Base-by-base conservation (phyloP, 192 early-diverging fungal genomes). In the Backusella morwellensis region DNA sequence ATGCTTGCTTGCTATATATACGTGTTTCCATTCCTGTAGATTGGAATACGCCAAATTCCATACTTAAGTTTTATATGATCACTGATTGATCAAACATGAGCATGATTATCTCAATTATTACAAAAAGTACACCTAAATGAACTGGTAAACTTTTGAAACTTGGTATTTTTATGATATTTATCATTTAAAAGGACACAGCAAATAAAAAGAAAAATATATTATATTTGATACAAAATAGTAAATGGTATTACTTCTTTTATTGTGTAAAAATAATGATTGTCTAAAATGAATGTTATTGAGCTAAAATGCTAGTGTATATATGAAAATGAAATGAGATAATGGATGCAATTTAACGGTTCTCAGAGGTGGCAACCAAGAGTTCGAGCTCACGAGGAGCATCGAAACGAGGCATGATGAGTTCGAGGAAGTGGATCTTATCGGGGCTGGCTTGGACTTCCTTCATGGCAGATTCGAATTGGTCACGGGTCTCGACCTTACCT, bases 381-480 rank as follows among this genome's bases (percentile, higher is more conserved):
- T 78, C 41, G 35, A 88, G 72, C 54, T 84, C 83, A 35, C 75
- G 41, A 21, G 86, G 86, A 26, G 81, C 85, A 73, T 88, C 86
- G 59, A 81, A 72, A 70, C 76, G 72, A 68, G 77, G 76, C 81
- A 86, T 85, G 29, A 87, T 77, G 11, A 88, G 40, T 79, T 88
- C 86, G 11, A 88, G 32, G 35, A 88, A 76, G 38, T 86, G 85
- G 23, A 88, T 87, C 11, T 74, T 56, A 73, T 85, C 76, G 9
- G 19, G 63, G 36, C 84, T 71, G 9, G n/a, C 41, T 32, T 75
- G 75, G 34, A 79, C 76, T 23, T 80, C 59, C n/a, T 66, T 44
- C 70, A 88, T 80, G 35, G 77, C 84, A 7, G 44, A 26, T 66
- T 84, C 86, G 15, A 88, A 78, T 52, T 88, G 79, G n/a, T 75